phyloP scores from a whole-genome alignment of 331 rosid species.

The Acacia concinna region DNA sequence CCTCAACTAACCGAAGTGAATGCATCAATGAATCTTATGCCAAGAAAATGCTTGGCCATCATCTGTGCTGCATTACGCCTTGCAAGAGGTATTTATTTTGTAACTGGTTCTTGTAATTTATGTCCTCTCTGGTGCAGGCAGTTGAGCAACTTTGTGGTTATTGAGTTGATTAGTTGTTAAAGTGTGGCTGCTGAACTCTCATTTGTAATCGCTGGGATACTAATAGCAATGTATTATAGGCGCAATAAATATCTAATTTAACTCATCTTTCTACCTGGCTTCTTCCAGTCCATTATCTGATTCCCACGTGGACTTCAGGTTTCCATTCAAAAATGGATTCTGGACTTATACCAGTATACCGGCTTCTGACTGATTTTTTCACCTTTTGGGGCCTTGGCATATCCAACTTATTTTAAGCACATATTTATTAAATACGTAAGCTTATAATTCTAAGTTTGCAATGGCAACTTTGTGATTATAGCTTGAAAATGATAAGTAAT shows the following conservation, averaged over 20 bases:
- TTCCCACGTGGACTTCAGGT: neutral
- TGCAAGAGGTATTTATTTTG: slow-evolving; percentile 56
- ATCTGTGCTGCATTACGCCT: slow-evolving; percentile 59
- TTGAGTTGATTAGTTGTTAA: slow-evolving; percentile 21
- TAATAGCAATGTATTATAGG: slow-evolving; percentile 1
- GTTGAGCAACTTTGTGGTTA: slow-evolving; percentile 14
- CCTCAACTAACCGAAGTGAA: slow-evolving; percentile 68
- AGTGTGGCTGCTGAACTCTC: slow-evolving; percentile 22
- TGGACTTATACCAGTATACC: neutral
- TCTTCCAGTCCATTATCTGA: neutral
- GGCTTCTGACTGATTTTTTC: neutral
- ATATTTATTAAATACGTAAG: neutral
- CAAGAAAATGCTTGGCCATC: slow-evolving; percentile 55
- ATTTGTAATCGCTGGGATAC: neutral
- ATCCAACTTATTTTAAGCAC: neutral
- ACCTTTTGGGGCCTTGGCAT: neutral
- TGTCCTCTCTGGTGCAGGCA: slow-evolving; percentile 22
- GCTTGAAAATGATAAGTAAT: neutral
- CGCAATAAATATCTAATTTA: neutral
- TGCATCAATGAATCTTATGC: slow-evolving; percentile 77
- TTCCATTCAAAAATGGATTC: neutral
- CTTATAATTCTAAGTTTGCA: neutral
- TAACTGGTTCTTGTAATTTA: slow-evolving; percentile 9
- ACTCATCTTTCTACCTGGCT: slow-evolving; percentile 28
- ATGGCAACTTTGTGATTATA: neutral